Base-by-base conservation (phyloP, 768 basidiomycete genomes). In the Pulveroboletus ravenelii region DNA sequence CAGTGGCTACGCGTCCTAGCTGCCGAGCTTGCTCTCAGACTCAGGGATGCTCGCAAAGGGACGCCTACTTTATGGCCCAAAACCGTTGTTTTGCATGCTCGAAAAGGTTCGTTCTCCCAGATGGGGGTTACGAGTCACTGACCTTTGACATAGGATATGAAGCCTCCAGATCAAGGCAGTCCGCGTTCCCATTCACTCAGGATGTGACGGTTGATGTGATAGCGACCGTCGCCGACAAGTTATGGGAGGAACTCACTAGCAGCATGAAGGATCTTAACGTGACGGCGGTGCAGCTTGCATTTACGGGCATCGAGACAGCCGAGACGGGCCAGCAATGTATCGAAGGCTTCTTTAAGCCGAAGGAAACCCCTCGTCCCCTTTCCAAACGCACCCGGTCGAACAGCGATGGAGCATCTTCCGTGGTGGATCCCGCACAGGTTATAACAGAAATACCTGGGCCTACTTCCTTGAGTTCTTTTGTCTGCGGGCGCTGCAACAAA, bases 1-100 rank as follows among this genome's bases (percentile, higher is more conserved):
- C 90, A 92, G 48, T 98, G 96, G 96, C 80, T 99, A 41, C 78
- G 87, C 10, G 86, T 98, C 10, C 79, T 98, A 25, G 86, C 93
- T 31, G 89, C 93, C 13, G 96, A 99, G 61, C 76, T 99, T 17
- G 83, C 89, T 6, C 74, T 94, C 9, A 77, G 96, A 42, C 74
- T 99, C 31, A 83, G 80, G 31, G 92, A 97, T 50, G 89, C 89
- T 1, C 74, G 96, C 3, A 78, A 86, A 52, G 69, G 72, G 1
- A 78, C 79, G 13, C 83, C 88, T 0, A 85, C 84, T 38, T 60
- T 91, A 8, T 95, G 95, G 96, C 96, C 96, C 0, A 98, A 91
- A 69, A 88, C 89, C 0, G 74, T 99, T 40, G 91, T 87, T 15
- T 70, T 99, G 30, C 82, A 85, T 56, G 78, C 82, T 27, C 76